phyloP scores from a whole-genome alignment of 345 rosid genomes.

The Brassica incana region DNA sequence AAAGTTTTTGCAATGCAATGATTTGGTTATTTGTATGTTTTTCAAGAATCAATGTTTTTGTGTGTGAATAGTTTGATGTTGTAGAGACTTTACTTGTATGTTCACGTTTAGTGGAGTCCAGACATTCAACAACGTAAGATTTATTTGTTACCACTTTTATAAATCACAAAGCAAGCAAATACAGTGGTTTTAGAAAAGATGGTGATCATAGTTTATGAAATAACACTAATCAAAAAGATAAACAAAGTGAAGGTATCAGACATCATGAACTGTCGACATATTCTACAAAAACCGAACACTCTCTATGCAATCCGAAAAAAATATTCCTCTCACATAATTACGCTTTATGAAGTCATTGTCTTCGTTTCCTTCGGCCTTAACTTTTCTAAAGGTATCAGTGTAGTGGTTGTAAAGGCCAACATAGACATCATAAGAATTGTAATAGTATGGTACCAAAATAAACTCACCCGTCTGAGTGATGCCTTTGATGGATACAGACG shows the following conservation, averaged over 20 bases:
- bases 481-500: background rate
- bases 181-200: background rate
- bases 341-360: no score
- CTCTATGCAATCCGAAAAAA: background rate
- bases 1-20: background rate
- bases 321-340: background rate
- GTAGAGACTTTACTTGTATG: background rate
- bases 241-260: no score
- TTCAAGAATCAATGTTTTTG: conserved; percentile 22
- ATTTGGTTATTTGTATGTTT: conserved; percentile 5
- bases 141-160: conserved; percentile 3
- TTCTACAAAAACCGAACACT: background rate
- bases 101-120: background rate
- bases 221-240: no score
- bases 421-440: background rate
- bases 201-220: no score
- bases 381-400: background rate
- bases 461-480: background rate
- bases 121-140: background rate
- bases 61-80: no score
- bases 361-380: background rate
- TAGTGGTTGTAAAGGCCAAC: background rate
- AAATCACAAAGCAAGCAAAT: background rate
- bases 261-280: background rate
- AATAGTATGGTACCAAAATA: background rate